These are phyloP conservation scores for Lipomyces mesembrius DNA, from an alignment of 805 yeast genomes.

Conservation along the genomic window DNA sequence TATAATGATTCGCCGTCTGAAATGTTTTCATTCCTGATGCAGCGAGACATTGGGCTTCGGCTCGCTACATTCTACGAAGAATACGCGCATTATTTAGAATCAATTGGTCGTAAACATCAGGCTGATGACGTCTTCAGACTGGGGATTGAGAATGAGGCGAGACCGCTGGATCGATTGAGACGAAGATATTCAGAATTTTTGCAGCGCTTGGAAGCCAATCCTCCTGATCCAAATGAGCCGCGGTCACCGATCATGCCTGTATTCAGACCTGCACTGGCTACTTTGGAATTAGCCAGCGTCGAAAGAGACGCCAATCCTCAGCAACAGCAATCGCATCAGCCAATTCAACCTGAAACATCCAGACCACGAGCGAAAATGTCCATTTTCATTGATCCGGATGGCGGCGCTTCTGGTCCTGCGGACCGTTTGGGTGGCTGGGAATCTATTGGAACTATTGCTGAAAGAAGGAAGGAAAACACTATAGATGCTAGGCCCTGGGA, in stretches of 20 bases:
- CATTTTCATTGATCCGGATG: slow-evolving; percentile 50
- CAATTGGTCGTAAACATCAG: slow-evolving; percentile 52
- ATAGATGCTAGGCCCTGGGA: slow-evolving; percentile 61
- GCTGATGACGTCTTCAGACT: slow-evolving; percentile 63
- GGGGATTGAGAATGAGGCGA: slow-evolving; percentile 65
- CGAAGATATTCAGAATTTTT: slow-evolving; percentile 54
- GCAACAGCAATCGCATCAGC: not conserved
- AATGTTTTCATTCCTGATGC: slow-evolving; percentile 69
- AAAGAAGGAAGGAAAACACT: slow-evolving; percentile 67
- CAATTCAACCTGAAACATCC: slow-evolving; percentile 1
- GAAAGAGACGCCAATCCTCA: slow-evolving; percentile 18
- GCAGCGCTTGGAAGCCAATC: slow-evolving; percentile 46
- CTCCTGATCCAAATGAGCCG: slow-evolving; percentile 43
- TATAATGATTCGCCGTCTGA: slow-evolving; percentile 72
- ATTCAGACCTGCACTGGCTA: slow-evolving; percentile 46
- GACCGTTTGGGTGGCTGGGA: slow-evolving; percentile 48
- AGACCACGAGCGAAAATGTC: slow-evolving; percentile 44
- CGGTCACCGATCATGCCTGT: slow-evolving; percentile 47
- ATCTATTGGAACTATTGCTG: slow-evolving; percentile 54
- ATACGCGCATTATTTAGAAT: slow-evolving; percentile 68
- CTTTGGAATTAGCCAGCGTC: slow-evolving; percentile 43
- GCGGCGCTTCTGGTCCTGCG: slow-evolving; percentile 21
- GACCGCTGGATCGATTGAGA: slow-evolving; percentile 61
- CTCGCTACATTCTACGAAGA: slow-evolving; percentile 78
- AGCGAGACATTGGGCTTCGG: slow-evolving; percentile 69